A percentile compares a stretch with the other conserved stretches of the same genome.
Evolutionary conservation across 345 rosid genomes (phyloP).

Genomic region (Sisymbrium irio): DNA sequence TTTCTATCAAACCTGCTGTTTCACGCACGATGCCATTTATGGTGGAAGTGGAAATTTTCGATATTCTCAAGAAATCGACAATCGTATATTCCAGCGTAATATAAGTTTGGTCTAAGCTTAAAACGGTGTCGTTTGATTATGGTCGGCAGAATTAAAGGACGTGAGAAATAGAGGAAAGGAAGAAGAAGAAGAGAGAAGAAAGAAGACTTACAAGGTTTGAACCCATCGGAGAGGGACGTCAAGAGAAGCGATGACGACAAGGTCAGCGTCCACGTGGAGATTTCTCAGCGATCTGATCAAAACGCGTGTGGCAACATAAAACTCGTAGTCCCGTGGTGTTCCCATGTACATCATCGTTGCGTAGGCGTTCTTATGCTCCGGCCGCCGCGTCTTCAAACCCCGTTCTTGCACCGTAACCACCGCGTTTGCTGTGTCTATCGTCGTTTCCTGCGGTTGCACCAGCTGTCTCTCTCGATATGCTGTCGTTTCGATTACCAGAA

Average conservation of each 20-base stretch:
- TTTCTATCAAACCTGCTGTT: neutral
- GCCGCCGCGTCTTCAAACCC: constrained; percentile 28
- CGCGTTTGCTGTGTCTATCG: neutral
- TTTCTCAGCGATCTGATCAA: constrained; percentile 68
- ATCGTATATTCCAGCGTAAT: neutral
- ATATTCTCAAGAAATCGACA: neutral
- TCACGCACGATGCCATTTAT: neutral
- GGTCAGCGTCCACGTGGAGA: constrained; percentile 79
- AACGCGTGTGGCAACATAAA: constrained; percentile 91
- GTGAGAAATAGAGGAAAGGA: neutral
- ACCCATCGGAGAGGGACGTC: constrained; percentile 96
- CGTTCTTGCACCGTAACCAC: neutral
- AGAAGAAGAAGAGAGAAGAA: neutral
- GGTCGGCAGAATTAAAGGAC: neutral
- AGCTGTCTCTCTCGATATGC: constrained; percentile 35
- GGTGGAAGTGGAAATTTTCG: neutral
- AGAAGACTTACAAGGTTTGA: constrained; percentile 65
- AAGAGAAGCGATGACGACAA: constrained; percentile 89
- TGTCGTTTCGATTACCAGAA: constrained; percentile 2
- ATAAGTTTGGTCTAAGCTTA: neutral
- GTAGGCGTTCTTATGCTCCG: constrained; percentile 68
- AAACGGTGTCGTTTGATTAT: constrained; percentile 5
- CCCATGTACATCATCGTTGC: constrained; percentile 99
- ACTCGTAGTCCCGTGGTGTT: constrained; percentile 97
- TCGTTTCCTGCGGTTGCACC: constrained; percentile 10